A percentile compares a stretch with the other conserved stretches of the same genome.
These are phyloP conservation scores for Cutaneotrichosporon dermatis DNA, from an alignment of 1,284 basidiomycete genomes.

Conservation along the genomic window DNA sequence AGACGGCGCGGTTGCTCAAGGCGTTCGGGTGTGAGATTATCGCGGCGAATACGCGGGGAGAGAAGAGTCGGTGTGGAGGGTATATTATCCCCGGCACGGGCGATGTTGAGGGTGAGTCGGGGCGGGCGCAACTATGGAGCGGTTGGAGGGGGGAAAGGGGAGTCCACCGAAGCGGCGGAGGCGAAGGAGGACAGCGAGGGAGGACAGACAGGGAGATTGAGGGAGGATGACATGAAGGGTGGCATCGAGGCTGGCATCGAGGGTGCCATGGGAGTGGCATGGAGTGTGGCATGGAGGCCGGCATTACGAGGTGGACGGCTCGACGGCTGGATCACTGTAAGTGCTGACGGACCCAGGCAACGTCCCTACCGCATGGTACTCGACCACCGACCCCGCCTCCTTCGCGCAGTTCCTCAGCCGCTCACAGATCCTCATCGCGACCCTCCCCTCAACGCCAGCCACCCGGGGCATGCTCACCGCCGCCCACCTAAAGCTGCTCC, in stretches of 20 bases:
- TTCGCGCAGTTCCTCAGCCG: conserved; percentile 39
- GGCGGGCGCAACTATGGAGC: not conserved
- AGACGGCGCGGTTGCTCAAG: conserved; percentile 43
- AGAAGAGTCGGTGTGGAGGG: conserved; percentile 13
- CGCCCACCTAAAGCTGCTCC: conserved; percentile 32
- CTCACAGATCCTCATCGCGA: conserved; percentile 41
- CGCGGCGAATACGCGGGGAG: conserved; percentile 45
- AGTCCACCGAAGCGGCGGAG: too few relatives aligned
- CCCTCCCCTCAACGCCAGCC: conserved; percentile 40
- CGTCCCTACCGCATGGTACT: conserved; percentile 41
- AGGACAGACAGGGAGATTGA: not conserved
- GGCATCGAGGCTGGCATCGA: too few relatives aligned
- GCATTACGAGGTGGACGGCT: too few relatives aligned
- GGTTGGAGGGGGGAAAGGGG: too few relatives aligned
- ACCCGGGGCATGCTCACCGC: conserved; percentile 34
- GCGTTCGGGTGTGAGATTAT: conserved; percentile 41
- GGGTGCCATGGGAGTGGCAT: too few relatives aligned
- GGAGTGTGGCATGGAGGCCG: too few relatives aligned
- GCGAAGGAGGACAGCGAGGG: too few relatives aligned
- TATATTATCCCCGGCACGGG: conserved; percentile 47
- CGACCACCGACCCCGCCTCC: conserved; percentile 31
- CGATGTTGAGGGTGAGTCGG: conserved; percentile 30
- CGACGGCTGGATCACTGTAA: too few relatives aligned
- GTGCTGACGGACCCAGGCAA: conserved; percentile 2
- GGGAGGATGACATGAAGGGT: not conserved